Conservation (phyloP, 2,329 filamentous ascomycete species). For the Diaporthe sp. region DNA sequence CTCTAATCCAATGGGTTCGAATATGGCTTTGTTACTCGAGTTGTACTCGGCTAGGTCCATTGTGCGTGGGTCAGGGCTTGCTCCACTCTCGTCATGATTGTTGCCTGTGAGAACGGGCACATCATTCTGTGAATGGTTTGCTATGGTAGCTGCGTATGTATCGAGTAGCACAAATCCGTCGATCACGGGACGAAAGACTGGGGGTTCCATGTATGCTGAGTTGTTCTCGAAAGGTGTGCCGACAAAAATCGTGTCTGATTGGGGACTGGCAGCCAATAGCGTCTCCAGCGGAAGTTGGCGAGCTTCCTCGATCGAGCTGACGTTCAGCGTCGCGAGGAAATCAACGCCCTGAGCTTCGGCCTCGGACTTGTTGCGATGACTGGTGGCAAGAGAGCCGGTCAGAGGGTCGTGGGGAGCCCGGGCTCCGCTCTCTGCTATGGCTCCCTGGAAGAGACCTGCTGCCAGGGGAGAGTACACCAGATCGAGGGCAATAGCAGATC, state of each 20-base stretch:
- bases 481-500: slow-evolving; percentile 65
- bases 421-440: slow-evolving; percentile 52
- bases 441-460: slow-evolving; percentile 46
- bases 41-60: slow-evolving; percentile 42
- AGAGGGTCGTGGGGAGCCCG: slow-evolving; percentile 49
- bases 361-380: slow-evolving; percentile 45
- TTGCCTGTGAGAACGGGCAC: slow-evolving; percentile 34
- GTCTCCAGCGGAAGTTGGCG: slow-evolving; percentile 43
- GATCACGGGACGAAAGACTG: slow-evolving; percentile 25
- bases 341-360: slow-evolving; percentile 43
- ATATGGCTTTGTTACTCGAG: slow-evolving; percentile 43
- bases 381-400: slow-evolving; percentile 47
- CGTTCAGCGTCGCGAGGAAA: slow-evolving; percentile 44
- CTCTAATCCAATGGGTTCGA: slow-evolving; percentile 41
- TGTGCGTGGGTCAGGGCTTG: slow-evolving; percentile 25
- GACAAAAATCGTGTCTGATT: slow-evolving; percentile 23
- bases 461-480: slow-evolving; percentile 8
- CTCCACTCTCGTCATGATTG: slow-evolving; percentile 37
- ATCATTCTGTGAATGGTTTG: slow-evolving; percentile 2
- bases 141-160: slow-evolving; percentile 5
- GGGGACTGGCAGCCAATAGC: neutral
- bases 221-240: slow-evolving; percentile 7
- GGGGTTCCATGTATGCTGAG: slow-evolving; percentile 13
- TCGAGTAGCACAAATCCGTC: slow-evolving; percentile 34
- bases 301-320: slow-evolving; percentile 44